Base-by-base conservation (phyloP, 2,329 filamentous ascomycete genomes). In the Penicillium vulpinum region DNA sequence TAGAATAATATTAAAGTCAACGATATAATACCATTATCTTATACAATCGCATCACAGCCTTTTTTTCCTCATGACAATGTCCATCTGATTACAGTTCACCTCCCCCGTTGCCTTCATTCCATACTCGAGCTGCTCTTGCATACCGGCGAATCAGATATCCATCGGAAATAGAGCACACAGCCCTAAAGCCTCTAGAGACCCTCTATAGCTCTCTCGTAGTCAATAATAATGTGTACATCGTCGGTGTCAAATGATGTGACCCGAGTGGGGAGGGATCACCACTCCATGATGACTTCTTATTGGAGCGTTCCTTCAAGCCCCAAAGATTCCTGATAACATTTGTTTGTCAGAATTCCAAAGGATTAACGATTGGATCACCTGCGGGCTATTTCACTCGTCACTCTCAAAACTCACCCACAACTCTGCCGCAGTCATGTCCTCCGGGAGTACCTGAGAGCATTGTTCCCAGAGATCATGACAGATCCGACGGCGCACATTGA, bases 401-500 rank as follows among this genome's bases (percentile, higher is more conserved):
- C 26, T 43, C 18, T 33, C 22, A 29, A 39, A 46, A 54, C 58
- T 62, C 56, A 78, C 84, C 78, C 81, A 82, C 36, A 85, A 62
- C 62, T 83, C 80, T 51, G 75, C 77, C 58, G 68, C 75, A 22
- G 65, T 74, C 70, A 80, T 78, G 41, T 72, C 74, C 55, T 82
- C 80, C 31, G 77, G 73, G 61, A 85, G 57, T 29, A 73, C 66
- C 43, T 80, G 81, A 56, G 76, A 75, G 61, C 83, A 79, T 54
- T 71, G 65, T 48, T 62, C 71, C 83, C 83, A 85, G 62, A 85
- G 64, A 58, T 83, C 79, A 47, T 62, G 68, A 50, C 76, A 78
- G 61, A 85, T 82, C 66, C 71, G 78, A 69, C 76, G 76, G 57
- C 83, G 78, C 44, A 68, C 67, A 29, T 55, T 66, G 38, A 71